Evolutionary conservation across 2,329 filamentous ascomycete genomes (phyloP).

Genomic region (Zymoseptoria ardabiliae): DNA sequence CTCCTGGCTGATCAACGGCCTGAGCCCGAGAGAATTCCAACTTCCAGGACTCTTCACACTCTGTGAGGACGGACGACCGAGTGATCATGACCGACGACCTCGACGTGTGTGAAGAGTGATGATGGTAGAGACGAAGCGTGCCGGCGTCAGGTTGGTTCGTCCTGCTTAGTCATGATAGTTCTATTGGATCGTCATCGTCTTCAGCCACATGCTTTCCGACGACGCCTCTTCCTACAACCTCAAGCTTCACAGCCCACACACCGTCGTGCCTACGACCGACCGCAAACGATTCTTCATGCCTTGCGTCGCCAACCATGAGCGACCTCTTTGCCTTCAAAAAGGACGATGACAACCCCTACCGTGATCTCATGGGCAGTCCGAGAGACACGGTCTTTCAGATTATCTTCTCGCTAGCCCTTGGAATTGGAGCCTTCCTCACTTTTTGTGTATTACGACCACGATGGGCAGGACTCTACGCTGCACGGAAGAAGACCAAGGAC

Average conservation of each 20-base stretch:
- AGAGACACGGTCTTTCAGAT: constrained; percentile 55
- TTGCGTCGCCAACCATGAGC: constrained; percentile 4
- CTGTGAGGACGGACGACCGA: too few relatives aligned
- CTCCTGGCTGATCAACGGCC: too few relatives aligned
- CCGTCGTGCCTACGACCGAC: background rate
- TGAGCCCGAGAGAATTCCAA: too few relatives aligned
- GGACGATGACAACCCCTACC: constrained; percentile 9
- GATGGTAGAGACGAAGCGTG: too few relatives aligned
- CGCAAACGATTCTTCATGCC: background rate
- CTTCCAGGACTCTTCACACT: too few relatives aligned
- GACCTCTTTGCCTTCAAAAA: constrained; percentile 3
- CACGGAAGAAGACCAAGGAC: constrained; percentile 69
- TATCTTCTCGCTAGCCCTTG: constrained; percentile 62
- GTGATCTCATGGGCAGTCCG: constrained; percentile 29
- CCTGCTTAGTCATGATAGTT: too few relatives aligned
- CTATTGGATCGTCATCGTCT: background rate
- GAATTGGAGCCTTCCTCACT: constrained; percentile 61
- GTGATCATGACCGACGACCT: too few relatives aligned
- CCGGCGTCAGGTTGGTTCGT: too few relatives aligned
- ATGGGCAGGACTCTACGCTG: constrained; percentile 88
- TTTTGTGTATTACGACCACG: constrained; percentile 81
- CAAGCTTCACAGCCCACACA: background rate
- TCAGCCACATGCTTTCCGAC: background rate
- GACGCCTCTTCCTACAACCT: background rate
- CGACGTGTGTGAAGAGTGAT: too few relatives aligned